Base-by-base conservation (phyloP, 345 rosid genomes). In the Carallia pectinifolia region DNA sequence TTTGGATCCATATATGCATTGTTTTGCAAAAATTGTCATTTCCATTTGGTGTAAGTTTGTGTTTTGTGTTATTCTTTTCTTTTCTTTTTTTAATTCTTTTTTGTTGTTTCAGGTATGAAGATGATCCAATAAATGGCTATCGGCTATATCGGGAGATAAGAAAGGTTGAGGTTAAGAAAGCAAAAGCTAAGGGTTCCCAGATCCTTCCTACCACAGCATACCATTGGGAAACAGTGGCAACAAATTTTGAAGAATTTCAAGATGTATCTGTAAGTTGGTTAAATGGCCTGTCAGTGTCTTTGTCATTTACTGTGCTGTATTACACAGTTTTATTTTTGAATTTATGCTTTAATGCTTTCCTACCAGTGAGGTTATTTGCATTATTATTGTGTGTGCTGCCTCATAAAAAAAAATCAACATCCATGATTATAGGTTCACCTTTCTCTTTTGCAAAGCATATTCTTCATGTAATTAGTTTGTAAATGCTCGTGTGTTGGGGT, bases 151-250 rank as follows among this genome's bases (percentile, higher is more conserved):
- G 99, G 61, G 99, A 96, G 82, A 90, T 84, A 73, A 90, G 95
- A 73, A 92, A 88, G 87, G 81, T 80, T 65, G 99, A 90, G 82
- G 80, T 82, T 74, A 83, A 83, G 83, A 89, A 85, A 83, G 88
- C 79, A 36, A 92, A 85, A 84, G 76, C 83, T 62, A 96, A 82
- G 80, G 99, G 99, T 66, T 92, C 99, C 50, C 82, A 82, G 73
- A 85, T 90, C 81, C 89, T 81, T 73, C 86, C 85, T 38, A 80
- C 70, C 66, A 65, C 88, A 65, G 79, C 91, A 69, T 89, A 85
- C 86, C 96, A 82, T 81, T 95, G 99, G 99, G 99, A 95, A 84
- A 86, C 99, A 59, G 90, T 95, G 73, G 97, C 99, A 65, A 85
- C 97, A 27, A 95, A 86, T 81, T 92, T 90, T 23, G 97, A 92